Evolutionary conservation across 352 stramenopile genomes (phyloP), one percentile per base, ranked within the genome.

Genomic region (Phytophthora europaea): DNA sequence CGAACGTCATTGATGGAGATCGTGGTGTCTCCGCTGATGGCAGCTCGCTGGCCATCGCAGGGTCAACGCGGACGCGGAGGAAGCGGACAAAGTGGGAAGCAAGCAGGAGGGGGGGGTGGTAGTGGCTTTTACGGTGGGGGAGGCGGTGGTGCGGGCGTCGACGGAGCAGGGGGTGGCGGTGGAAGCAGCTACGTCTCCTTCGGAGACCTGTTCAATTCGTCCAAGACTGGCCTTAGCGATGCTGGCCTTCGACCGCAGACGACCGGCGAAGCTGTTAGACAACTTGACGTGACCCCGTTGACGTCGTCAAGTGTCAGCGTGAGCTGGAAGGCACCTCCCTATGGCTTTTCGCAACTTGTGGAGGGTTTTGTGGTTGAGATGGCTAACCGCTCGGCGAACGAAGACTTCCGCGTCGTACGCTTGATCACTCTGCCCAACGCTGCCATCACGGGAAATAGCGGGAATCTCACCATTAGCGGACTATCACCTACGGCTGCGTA

Each of bases 111-210:
- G 6, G 91, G 91, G 5, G 91, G 89, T 45, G 91, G 91, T 0
- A 85, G 80, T 4, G 91, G 91, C 1, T 94, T 81, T 56, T 96
- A 82, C 65, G 91, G 91, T 7, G 91, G 91, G 4, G 91, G 88
- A 45, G 85, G 87, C 6, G 89, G 89, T 28, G 87, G 89, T 0
- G 66, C 84, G 33, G 89, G 89, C 10, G 51, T 91, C 20, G 85
- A 92, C 50, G 89, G 78, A 1, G 82, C 76, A 20, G 87, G 89
- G 0, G 89, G 89, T 0, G 89, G 86, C 0, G 87, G 89, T 12
- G 89, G 87, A 0, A 92, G 80, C 63, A 92, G 85, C 65, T 92
- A 85, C 38, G 47, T 91, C 1, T 81, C 75, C 0, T 43, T 61
- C 20, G n/a, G 43, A 0, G 43, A 81, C 8, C 38, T 84, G 28